phyloP scores from a whole-genome alignment of 2,329 filamentous ascomycete genomes.

The Penicillium sp. region DNA sequence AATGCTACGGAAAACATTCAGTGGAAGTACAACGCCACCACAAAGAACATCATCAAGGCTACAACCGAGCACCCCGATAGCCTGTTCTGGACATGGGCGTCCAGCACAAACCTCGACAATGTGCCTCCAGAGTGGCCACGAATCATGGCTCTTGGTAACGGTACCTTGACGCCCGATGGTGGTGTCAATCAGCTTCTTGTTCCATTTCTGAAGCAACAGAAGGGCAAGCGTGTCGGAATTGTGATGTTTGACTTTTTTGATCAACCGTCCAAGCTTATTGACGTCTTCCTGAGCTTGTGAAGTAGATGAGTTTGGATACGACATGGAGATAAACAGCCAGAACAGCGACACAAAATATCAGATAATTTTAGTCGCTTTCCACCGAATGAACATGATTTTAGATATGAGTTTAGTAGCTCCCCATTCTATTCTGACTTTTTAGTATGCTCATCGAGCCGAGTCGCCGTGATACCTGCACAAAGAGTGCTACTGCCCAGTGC shows the following conservation, averaged over 20 bases:
- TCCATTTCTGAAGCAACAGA: constrained; percentile 37
- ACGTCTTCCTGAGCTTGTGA: constrained; percentile 37
- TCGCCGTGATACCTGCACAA: too few species aligned
- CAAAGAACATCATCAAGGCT: constrained; percentile 43
- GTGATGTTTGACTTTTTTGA: constrained; percentile 57
- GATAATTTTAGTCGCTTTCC: too few species aligned
- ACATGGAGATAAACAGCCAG: not conserved
- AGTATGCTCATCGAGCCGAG: too few species aligned
- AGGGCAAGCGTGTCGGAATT: constrained; percentile 52
- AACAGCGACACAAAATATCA: too few species aligned
- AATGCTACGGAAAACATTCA: constrained; percentile 43
- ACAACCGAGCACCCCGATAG: constrained; percentile 35
- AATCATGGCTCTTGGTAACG: constrained; percentile 51
- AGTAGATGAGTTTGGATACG: not conserved
- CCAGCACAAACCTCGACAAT: constrained; percentile 45
- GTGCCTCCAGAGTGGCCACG: constrained; percentile 45
- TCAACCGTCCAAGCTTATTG: constrained; percentile 44
- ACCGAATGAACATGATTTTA: not conserved
- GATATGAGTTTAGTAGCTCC: not conserved
- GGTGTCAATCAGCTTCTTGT: constrained; percentile 51
- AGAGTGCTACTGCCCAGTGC: too few species aligned
- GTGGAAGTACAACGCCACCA: constrained; percentile 49
- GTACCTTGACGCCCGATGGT: constrained; percentile 38
- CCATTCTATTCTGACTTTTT: too few species aligned
- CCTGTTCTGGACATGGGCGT: constrained; percentile 54